phyloP scores from a whole-genome alignment of 805 yeast genomes.

The Lachancea dasiensis region DNA sequence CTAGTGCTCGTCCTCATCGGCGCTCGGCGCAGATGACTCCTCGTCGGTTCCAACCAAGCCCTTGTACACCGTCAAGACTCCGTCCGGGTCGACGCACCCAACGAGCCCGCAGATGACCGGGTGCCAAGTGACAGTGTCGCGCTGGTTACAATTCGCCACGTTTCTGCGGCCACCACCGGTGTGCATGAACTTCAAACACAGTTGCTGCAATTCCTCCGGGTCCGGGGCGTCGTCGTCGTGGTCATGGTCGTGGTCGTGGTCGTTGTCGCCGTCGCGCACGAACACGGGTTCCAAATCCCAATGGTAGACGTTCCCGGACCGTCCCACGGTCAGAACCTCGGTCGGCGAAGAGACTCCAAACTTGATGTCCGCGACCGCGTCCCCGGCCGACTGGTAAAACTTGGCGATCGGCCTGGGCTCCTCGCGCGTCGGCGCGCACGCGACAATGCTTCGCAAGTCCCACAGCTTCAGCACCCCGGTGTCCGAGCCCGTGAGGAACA shows the following conservation, averaged over 20 bases:
- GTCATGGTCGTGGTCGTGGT: conserved; percentile 39
- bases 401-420: conserved; percentile 20
- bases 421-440: conserved; percentile 23
- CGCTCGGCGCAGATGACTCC: conserved; percentile 4
- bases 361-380: conserved; percentile 29
- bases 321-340: conserved; percentile 30
- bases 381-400: conserved; percentile 30
- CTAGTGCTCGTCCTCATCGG: conserved; percentile 14
- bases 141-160: conserved; percentile 16
- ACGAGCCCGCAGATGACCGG: conserved; percentile 26
- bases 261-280: conserved; percentile 39
- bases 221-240: conserved; percentile 41
- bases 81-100: conserved; percentile 26
- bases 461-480: conserved; percentile 31
- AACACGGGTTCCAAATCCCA: conserved; percentile 35
- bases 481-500: conserved; percentile 30
- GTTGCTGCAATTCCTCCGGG: conserved; percentile 33
- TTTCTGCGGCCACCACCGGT: conserved; percentile 29
- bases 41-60: conserved; percentile 24
- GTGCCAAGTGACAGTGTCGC: conserved; percentile 27
- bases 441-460: conserved; percentile 31
- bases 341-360: conserved; percentile 28
- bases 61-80: conserved; percentile 26
- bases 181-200: conserved; percentile 27
- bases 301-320: conserved; percentile 31